Base-by-base conservation (phyloP, 768 basidiomycete species). In the Tylopilus vinaceipallidus region DNA sequence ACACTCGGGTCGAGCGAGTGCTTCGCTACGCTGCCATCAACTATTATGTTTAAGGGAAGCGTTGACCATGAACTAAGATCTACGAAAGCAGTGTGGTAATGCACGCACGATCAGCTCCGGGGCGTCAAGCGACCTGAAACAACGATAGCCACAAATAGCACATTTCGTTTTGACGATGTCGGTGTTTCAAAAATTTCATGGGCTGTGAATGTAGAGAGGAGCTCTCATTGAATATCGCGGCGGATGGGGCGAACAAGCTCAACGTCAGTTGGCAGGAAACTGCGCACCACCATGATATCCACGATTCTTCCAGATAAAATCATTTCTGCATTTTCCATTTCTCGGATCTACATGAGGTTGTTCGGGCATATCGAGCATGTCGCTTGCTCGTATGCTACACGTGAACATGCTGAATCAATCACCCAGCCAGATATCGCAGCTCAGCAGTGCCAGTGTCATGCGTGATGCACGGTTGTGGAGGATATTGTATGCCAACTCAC, bases 291-390 rank as follows among this genome's bases (percentile, higher is more conserved):
- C 9, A 36, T 44, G 39, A 27, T 16, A n/a, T 45, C 50, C 17
- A 23, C 35, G 12, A n/a, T 24, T 35, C 17, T 61, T 3, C 61
- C 58, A 30, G 58, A 63, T 16, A 58, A 61, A 40, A 44, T 63
- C 2, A 16, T 62, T 56, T 41, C 19, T 10, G 52, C n/a, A 52
- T 60, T 26, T 20, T 60, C 19, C 54, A 40, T 7, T 51, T 56
- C 23, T 19, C 60, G 26, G 17, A 44, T 38, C 60, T 57, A 4
- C 11, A 20, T 27, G 53, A 62, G 12, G 36, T 62, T 36, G 20
- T 59, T 16, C 49, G n/a, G 37, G 49, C 55, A 7, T 56, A 59
- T 16, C 6, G 32, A 16, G 32, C 16, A 33, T 16, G 32, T 33
- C 9, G n/a, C n/a, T n/a, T n/a, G n/a, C n/a, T 29, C n/a, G n/a